Percentiles rank a stretch among this genome's conserved stretches.
phyloP scores from a whole-genome alignment of 495 filamentous ascomycete species.

The Glonium stellatum region DNA sequence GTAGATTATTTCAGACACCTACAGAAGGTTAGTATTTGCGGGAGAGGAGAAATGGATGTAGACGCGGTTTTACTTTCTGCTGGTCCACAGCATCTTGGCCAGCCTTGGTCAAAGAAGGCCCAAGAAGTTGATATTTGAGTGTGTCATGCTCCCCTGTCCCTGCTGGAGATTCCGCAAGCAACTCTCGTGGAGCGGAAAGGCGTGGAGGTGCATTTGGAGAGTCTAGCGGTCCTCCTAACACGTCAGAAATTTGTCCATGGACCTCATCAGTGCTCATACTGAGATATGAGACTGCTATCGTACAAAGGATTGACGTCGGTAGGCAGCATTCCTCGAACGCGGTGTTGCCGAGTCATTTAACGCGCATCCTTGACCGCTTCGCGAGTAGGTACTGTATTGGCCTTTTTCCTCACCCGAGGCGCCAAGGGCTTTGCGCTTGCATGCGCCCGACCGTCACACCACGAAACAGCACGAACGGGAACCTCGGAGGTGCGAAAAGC shows the following conservation, averaged over 20 bases:
- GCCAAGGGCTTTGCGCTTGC: neutral
- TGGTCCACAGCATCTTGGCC: conserved; percentile 94
- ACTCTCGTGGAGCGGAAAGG: neutral
- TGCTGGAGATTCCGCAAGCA: neutral
- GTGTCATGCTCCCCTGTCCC: conserved; percentile 41
- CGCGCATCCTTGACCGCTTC: neutral
- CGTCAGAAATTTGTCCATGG: neutral
- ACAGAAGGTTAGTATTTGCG: neutral
- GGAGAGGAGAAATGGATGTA: neutral
- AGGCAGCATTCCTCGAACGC: neutral
- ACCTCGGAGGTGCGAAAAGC: too few species aligned
- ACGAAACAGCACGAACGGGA: conserved; percentile 4
- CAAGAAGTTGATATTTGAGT: conserved; percentile 68
- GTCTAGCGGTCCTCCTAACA: neutral
- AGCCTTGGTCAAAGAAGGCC: conserved; percentile 88
- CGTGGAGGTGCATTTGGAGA: neutral
- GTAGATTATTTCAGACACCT: conserved; percentile 96
- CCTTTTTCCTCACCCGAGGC: too few species aligned
- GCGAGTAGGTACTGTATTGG: neutral
- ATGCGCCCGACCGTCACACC: conserved; percentile 3
- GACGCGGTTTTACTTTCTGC: conserved; percentile 51
- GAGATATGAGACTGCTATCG: neutral
- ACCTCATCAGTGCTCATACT: neutral
- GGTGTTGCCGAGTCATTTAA: neutral
- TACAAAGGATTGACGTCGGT: neutral